Percentiles rank a stretch among this genome's conserved stretches.
Conservation (phyloP, 257 asterid genomes). For the Solanum commersonii region DNA sequence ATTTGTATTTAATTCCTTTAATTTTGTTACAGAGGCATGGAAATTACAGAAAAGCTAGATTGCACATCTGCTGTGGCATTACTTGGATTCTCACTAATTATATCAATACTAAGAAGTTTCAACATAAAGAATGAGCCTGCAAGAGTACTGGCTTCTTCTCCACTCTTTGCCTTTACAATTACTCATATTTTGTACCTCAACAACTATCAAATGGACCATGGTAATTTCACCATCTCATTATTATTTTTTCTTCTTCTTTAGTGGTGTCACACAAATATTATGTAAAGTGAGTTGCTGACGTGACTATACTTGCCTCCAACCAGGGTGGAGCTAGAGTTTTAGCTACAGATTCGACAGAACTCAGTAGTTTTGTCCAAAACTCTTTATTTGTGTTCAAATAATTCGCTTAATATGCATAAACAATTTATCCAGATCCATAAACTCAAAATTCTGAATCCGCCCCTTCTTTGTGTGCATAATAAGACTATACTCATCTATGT, state of each 20-base stretch:
- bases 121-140: conserved; percentile 53
- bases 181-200: conserved; percentile 74
- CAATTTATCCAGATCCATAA: not conserved
- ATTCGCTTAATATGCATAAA: not conserved
- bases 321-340: not conserved
- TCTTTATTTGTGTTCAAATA: not conserved
- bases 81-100: conserved; percentile 57
- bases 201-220: conserved; percentile 47
- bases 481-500: not conserved
- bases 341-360: not conserved
- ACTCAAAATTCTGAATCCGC: not conserved
- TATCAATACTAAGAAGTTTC: conserved; percentile 62
- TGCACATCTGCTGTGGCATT: conserved; percentile 68
- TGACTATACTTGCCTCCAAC: not conserved
- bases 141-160: conserved; percentile 85
- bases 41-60: conserved; percentile 67
- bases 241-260: not conserved
- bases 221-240: conserved; percentile 26
- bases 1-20: not conserved
- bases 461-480: not conserved
- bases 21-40: conserved; percentile 47
- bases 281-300: not conserved
- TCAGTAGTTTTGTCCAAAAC: not conserved
- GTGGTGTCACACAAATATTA: not conserved
- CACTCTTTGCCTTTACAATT: conserved; percentile 49